Evolutionary conservation across 805 yeast genomes (phyloP), one percentile per base, ranked within the genome.

Genomic region (Ogataea paraovalis): DNA sequence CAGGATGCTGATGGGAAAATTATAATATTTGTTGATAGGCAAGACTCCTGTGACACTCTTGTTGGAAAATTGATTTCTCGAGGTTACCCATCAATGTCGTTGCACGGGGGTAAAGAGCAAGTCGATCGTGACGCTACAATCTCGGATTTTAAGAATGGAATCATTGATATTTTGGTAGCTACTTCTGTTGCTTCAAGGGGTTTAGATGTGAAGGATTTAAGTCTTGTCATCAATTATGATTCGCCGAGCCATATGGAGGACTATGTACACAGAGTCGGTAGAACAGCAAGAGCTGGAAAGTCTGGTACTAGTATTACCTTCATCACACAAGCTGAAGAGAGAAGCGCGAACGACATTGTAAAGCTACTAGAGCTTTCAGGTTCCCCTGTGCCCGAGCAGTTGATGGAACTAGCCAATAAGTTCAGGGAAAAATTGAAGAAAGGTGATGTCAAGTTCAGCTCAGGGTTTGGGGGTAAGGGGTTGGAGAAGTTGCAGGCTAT

Each of bases 181-280:
- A 94, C 99, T 0, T 94, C 96, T 2, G 86, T 94, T 22, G 89
- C 97, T 2, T 96, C 99, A 0, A 74, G 99, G 52, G 99, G 99
- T 0, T 70, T 94, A 21, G 97, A 94, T 66, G 97, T 94, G n/a
- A 86, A 89, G 44, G 85, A 83, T 20, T 75, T 92, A 22, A 82
- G 82, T 48, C 64, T 91, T 39, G 98, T 94, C 2, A 71, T 94
- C 6, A 87, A 94, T 53, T 87, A 76, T 58, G 90, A 86, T 54
- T 76, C 88, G 0, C 96, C 96, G 0, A 87, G 76, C 53, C 96
- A 91, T 50, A 75, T 90, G 75, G 98, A 96, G 52, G 98, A 94
- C 63, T 94, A 94, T 60, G 92, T 94, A 12, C 99, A 94, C 67
- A 76, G 98, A 8, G 96, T 91, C 1, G 99, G 99, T 0, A 73